Evolutionary conservation across 2,329 filamentous ascomycete genomes (phyloP).

Genomic region (Venturiaceae sp.): DNA sequence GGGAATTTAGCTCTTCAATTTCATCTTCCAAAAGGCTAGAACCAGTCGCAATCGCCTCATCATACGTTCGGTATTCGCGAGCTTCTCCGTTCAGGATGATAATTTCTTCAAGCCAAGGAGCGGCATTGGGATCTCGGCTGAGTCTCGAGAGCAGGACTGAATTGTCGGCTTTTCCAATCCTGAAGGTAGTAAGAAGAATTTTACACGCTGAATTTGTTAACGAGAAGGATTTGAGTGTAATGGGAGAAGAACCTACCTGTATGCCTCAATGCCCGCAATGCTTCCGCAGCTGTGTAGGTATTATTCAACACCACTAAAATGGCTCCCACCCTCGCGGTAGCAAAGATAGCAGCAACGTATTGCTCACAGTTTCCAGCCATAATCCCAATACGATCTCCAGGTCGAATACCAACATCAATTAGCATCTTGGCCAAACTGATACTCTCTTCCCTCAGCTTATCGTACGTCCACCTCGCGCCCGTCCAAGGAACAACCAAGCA

Average conservation of each 20-base stretch:
- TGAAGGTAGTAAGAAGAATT: slow-evolving; percentile 61
- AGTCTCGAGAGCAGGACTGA: slow-evolving; percentile 40
- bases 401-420: slow-evolving; percentile 54
- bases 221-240: slow-evolving; percentile 44
- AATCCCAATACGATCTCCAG: slow-evolving; percentile 62
- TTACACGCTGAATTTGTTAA: slow-evolving; percentile 61
- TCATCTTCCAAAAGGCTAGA: slow-evolving; percentile 37
- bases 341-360: slow-evolving; percentile 60
- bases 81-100: slow-evolving; percentile 15
- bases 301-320: slow-evolving; percentile 69
- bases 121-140: slow-evolving; percentile 7
- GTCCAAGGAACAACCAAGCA: slow-evolving; percentile 70
- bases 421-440: slow-evolving; percentile 35
- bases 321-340: slow-evolving; percentile 43
- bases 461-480: slow-evolving; percentile 59
- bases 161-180: slow-evolving; percentile 58
- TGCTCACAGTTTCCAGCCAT: slow-evolving; percentile 57
- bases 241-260: slow-evolving; percentile 41
- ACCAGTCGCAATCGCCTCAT: slow-evolving; percentile 30
- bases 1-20: slow-evolving; percentile 43
- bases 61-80: slow-evolving; percentile 15
- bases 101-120: slow-evolving; percentile 16
- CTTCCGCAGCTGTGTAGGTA: slow-evolving; percentile 67
- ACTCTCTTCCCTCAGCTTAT: slow-evolving; percentile 28
- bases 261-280: slow-evolving; percentile 60